A percentile compares a stretch with the other conserved stretches of the same genome.
phyloP scores from a whole-genome alignment of 495 filamentous ascomycete species.

The Sporormia fimetaria region DNA sequence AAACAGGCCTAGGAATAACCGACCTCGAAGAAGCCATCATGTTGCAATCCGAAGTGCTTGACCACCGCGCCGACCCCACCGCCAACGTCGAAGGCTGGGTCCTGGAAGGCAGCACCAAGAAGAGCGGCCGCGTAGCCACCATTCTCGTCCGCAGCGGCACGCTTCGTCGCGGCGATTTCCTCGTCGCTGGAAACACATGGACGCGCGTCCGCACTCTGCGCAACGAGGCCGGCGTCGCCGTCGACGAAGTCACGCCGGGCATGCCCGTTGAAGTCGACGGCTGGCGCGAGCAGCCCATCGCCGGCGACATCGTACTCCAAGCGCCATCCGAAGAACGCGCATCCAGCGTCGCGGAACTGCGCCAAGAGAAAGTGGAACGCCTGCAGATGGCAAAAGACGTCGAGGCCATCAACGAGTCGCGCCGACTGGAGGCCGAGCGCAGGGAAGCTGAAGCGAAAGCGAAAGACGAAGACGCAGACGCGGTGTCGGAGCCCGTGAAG shows the following conservation, averaged over 20 bases:
- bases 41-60: slow-evolving; percentile 74
- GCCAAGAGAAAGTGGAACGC: slow-evolving; percentile 52
- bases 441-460: slow-evolving; percentile 39
- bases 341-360: slow-evolving; percentile 66
- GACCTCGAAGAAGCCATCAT: slow-evolving; percentile 85
- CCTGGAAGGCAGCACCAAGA: slow-evolving; percentile 83
- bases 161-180: slow-evolving; percentile 63
- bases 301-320: slow-evolving; percentile 80
- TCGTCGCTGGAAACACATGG: slow-evolving; percentile 83
- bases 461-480: slow-evolving; percentile 23
- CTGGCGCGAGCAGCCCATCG: slow-evolving; percentile 84
- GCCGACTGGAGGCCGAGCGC: slow-evolving; percentile 49
- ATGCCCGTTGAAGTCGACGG: slow-evolving; percentile 86
- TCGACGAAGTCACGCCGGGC: slow-evolving; percentile 70
- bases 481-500: slow-evolving; percentile 11
- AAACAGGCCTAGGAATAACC: slow-evolving; percentile 83
- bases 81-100: slow-evolving; percentile 87
- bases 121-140: slow-evolving; percentile 75
- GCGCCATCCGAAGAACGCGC: slow-evolving; percentile 67
- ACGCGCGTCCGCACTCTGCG: slow-evolving; percentile 67
- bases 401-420: slow-evolving; percentile 62
- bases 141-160: slow-evolving; percentile 82
- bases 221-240: slow-evolving; percentile 68
- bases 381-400: slow-evolving; percentile 55
- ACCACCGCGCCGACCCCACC: slow-evolving; percentile 68